Evolutionary conservation across 2,329 filamentous ascomycete species (phyloP), one percentile per base, ranked within the genome.

Genomic region (Colletotrichum tamarilloi): DNA sequence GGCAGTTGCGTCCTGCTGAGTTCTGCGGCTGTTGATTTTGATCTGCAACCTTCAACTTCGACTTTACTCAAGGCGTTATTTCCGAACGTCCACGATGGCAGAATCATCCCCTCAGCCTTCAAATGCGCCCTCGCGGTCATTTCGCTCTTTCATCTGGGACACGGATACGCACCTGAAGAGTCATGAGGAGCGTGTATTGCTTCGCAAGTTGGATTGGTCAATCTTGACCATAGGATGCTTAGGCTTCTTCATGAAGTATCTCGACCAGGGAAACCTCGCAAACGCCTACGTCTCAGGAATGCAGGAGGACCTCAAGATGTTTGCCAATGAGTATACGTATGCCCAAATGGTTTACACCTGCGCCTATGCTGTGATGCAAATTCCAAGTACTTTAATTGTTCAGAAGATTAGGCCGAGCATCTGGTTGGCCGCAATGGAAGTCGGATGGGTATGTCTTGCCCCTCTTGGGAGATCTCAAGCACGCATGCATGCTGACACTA

Each of bases 131-230:
- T 71, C 62, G 56, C 62, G 68, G 26, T 78, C 11, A 75, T 79
- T 32, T 81, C 77, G 78, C 5, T 78, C 77, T 11, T 79, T 77
- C 75, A 78, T 79, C 32, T 79, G 78, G 78, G 78, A 79, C 62
- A 76, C 75, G 3, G 77, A 79, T 64, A 77, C 77, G 19, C 77
- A 78, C 62, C 76, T 79, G 55, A 79, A 80, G 66, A 74, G 60
- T 24, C 68, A 71, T 4, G 77, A 77, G 24, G 79, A 80, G 68
- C 74, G 75, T 4, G 67, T 53, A 12, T 74, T 80, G 7, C 68
- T 80, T 5, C 73, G 73, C 24, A 80, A 80, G 68, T 71, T 80
- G 26, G 79, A 80, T 72, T 56, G 56, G 53, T 68, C 72, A 11
- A 78, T 80, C 38, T 53, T 72, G 14, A 72, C 65, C 14, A 68